Evolutionary conservation across 2,329 filamentous ascomycete genomes (phyloP), one percentile per base, ranked within the genome.

Genomic region (Laburnicola sp.): DNA sequence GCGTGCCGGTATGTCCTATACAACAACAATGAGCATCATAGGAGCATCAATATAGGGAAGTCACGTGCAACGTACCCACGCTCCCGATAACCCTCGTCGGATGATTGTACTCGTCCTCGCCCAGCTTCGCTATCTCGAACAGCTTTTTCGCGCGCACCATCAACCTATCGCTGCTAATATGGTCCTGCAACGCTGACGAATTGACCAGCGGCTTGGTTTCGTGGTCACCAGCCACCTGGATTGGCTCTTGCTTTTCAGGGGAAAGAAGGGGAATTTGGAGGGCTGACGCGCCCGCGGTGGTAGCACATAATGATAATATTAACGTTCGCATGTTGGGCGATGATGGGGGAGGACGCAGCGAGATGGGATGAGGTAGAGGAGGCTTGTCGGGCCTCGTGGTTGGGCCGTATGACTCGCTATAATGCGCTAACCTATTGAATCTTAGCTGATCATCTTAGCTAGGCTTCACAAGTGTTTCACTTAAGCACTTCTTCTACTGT

Each of bases 121-220:
- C 71, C 40, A 76, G 66, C 53, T 76, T 76, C 3, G 75, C 75
- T 36, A 75, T 71, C 47, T 71, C 65, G 43, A 72, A 74, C 43
- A 76, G 51, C 54, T 70, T 66, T 57, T 72, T 66, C 6, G 71
- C 65, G 27, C 69, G 63, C 9, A 49, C 49, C 48, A 70, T 58
- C 27, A 74, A 51, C 22, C 64, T 59, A 10, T 73, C 65, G 11
- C 62, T 62, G 11, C 66, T 71, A 56, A 74, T 69, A 42, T 69
- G 59, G 40, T 68, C 62, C 36, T 73, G 69, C 23, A 74, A 60
- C 40, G 63, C 68, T 8, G 66, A 61, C 3, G 69, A 69, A 48
- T 71, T 65, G 58, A 72, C 62, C 25, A 69, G 47, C 28, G 68
- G 68, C 45, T 70, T 69, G 26, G 37, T 34, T 37, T 26, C 43